Evolutionary conservation across 768 basidiomycete species (phyloP), one percentile per base, ranked within the genome.

Genomic region (Boletus rufocinnamomeus): DNA sequence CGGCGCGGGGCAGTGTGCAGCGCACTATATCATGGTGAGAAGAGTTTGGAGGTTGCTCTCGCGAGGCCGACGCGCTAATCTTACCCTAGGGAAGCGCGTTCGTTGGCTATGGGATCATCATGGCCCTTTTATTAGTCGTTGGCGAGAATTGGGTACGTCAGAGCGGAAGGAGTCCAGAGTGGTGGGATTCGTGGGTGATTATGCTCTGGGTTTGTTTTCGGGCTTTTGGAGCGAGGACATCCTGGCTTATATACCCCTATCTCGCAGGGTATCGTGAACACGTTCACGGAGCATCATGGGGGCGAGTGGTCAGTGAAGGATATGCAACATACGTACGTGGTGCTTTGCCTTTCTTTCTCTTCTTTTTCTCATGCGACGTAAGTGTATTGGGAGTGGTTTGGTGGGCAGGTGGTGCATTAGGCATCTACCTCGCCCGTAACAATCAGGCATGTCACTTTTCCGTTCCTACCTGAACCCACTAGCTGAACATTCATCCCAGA

Each of bases 321-420:
- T 71, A 90, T 95, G 91, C 93, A 95, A 66, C 94, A 96, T 72
- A 93, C 92, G 86, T 92, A 68, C 62, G 89, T 79, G 13, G 7
- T 44, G 30, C 48, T 58, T 43, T 16, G n/a, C 43, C 11, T 58
- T 13, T 49, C 23, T 28, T 11, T 38, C 23, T 45, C 19, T 25
- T n/a, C 19, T 27, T 56, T 13, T 37, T 38, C 61, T 61, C 45
- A 61, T 53, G 16, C 17, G 52, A 38, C 49, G 4, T 10, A 40
- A 91, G 89, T 3, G 83, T 89, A 51, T 75, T 93, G 47, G 70
- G 70, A 17, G 21, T 72, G 2, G n/a, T 73, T 13, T 72, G 93
- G 95, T 95, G 93, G 93, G 81, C 89, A 17, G 95, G 95, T 54
- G 95, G 95, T 21, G 76, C 86, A n/a, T 77, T 98, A 6, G 95